These are phyloP conservation scores for Xylariaceae sp. DNA, from an alignment of 2,329 filamentous ascomycete species.

Conservation along the genomic window DNA sequence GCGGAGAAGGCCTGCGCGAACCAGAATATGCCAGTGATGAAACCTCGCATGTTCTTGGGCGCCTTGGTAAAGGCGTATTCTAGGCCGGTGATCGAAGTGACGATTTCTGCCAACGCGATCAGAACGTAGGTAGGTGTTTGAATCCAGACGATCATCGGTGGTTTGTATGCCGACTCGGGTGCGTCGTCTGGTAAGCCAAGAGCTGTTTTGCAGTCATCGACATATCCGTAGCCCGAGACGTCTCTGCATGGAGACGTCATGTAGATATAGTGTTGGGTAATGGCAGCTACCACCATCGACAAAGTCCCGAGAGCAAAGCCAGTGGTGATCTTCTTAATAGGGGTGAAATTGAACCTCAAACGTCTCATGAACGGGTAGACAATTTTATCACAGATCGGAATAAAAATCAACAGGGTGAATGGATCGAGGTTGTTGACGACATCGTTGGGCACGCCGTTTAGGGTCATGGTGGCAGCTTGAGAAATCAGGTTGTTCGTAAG, in stretches of 20 bases:
- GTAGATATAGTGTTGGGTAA: constrained; percentile 68
- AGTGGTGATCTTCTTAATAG: constrained; percentile 73
- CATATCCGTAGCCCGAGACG: constrained; percentile 54
- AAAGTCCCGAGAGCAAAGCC: constrained; percentile 69
- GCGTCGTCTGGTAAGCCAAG: constrained; percentile 15
- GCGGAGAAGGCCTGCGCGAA: constrained; percentile 71
- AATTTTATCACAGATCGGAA: constrained; percentile 69
- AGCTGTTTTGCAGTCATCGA: constrained; percentile 36
- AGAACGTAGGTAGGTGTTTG: constrained; percentile 55
- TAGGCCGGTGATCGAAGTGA: constrained; percentile 58
- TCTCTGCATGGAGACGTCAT: constrained; percentile 61
- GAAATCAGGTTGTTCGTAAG: constrained; percentile 63
- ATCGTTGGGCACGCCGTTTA: constrained; percentile 76
- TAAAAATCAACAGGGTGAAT: constrained; percentile 74
- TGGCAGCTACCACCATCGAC: constrained; percentile 61
- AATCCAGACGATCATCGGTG: constrained; percentile 64
- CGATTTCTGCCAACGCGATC: constrained; percentile 52
- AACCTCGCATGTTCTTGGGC: constrained; percentile 74
- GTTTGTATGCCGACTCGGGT: constrained; percentile 31
- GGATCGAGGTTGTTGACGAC: constrained; percentile 76
- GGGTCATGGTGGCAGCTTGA: constrained; percentile 68
- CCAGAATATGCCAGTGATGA: constrained; percentile 69
- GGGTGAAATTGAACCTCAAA: constrained; percentile 67
- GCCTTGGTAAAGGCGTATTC: constrained; percentile 80
- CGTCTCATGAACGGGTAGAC: constrained; percentile 71